Base-by-base conservation (phyloP, 768 basidiomycete genomes). In the Mycena latifolia region DNA sequence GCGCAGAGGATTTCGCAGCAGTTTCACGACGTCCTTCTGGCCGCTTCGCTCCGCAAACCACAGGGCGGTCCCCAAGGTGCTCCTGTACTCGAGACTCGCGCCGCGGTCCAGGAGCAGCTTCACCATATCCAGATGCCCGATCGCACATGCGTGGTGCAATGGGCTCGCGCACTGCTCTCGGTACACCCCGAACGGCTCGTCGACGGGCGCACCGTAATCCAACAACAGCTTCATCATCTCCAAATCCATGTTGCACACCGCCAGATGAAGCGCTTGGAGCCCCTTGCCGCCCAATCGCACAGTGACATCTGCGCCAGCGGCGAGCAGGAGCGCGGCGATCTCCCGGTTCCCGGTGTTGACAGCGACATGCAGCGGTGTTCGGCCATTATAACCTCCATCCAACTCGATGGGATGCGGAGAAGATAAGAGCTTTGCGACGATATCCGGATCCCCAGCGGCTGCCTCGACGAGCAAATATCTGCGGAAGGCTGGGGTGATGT, bases 181-280 rank as follows among this genome's bases (percentile, higher is more conserved):
- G 31, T 50, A 43, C 2, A 3, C 18, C 18, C 62, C 54, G 15
- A 39, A 63, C 8, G 7, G 6, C 7, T 17, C 54, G 55, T 63
- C 62, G 43, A 63, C 31, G 1, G 43, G 39, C 31, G 62, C 62
- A n/a, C 62, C 62, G 54, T 56, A 47, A 17, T 52, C 53, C 33
- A 63, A 27, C 11, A 63, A 47, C 22, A 63, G 55, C 29, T 20
- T 25, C 46, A 48, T 47, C 62, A 56, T 56, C 31, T 29, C 39
- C 2, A 63, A 17, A n/a, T 63, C n/a, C 8, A 10, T 27, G 25
- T 56, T 28, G 33, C 3, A 20, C 8, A 27, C 55, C 8, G 62
- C 62, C 11, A 27, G 15, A n/a, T 56, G 53, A 1, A 62, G 61
- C 52, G 61, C 35, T 20, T 53, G 60, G 24, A 2, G 3, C 24